Evolutionary conservation across 2,329 filamentous ascomycete genomes (phyloP), one percentile per base, ranked within the genome.

Genomic region (Fusarium miscanthi): DNA sequence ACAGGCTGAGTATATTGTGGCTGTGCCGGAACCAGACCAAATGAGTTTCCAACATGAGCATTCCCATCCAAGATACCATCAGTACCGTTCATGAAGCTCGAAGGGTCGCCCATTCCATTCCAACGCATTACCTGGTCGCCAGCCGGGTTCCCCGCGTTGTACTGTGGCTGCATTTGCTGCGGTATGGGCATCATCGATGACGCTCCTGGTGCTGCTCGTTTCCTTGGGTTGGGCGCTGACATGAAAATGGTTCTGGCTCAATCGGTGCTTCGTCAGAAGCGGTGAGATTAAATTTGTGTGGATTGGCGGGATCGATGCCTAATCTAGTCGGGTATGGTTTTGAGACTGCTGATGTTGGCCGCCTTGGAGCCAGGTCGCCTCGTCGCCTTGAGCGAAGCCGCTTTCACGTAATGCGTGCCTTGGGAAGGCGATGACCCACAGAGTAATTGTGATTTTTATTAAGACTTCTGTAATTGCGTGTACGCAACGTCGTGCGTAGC

Each of bases 161-260:
- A 85, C 42, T 83, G 79, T 70, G 84, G 84, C 63, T 87, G 87
- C 78, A 87, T 82, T 72, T 84, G 84, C 42, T 86, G 84, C 68
- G 85, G 84, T 54, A 85, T 79, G 38, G 90, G 88, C 27, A 87
- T 83, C 72, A 88, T 83, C n/a, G 93, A 91, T 41, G 89, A 87
- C 69, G 91, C 85, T 79, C 92, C 93, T 63, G 93, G 91, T 51
- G 93, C 93, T 74, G 92, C 86, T 80, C 93, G 88, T 85, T 96
- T 96, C 81, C 93, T 84, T 25, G 87, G 80, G 71, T 88, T 88
- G 49, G 84, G 82, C 37, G 82, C 78, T 63, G 87, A 85, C 86
- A 88, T 87, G 69, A 69, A 63, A 45, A 57, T 56, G 41, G 37
- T 31, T 33, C 23, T 59, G 42, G 27, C 35, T 58, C 52, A 45